Base-by-base conservation (phyloP, 192 early-diverging fungal genomes). In the Chytriomyces hyalinus region DNA sequence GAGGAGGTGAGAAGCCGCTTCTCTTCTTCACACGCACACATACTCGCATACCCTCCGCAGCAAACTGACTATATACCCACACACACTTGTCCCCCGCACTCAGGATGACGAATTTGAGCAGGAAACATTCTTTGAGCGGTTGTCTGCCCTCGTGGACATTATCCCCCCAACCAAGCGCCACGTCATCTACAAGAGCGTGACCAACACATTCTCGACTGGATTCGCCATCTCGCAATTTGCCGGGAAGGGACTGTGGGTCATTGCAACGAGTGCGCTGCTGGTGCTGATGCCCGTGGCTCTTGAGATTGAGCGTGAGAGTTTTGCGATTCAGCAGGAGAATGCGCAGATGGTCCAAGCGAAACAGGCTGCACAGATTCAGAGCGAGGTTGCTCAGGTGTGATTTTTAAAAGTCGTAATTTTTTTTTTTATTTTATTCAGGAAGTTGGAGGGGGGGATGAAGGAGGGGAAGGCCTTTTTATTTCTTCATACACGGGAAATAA, bases 191-290 rank as follows among this genome's bases (percentile, higher is more conserved):
- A 80, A 81, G 57, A 80, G 85, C n/a, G 83, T 87, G 48, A 82
- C 87, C n/a, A 83, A 85, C 0, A 72, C 92, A 44, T 84, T 82
- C 50, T 85, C 84, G 53, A 61, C 67, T 11, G 70, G 60, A 26
- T 47, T 67, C 36, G 24, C 62, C 5, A 86, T 88, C 47, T 83
- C 87, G 44, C 84, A 85, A 20, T 86, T 93, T 80, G 85, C 91
- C 22, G 95, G 95, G 36, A 95, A 94, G 82, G 89, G 90, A 22
- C 88, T 92, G 47, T 98, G 96, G 96, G 91, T 98, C 10, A 80
- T 96, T 22, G 93, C 94, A 36, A 98, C 95, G 22, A 90, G 88
- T 51, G 94, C 93, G 24, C 78, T 96, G 72, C 83, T 98, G 5
- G 81, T 98, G 11, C 88, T 93, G 61, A 82, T 96, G 73, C 96